Evolutionary conservation across 2,329 filamentous ascomycete species (phyloP), one percentile per base, ranked within the genome.

Genomic region (Fusarium papillatum): DNA sequence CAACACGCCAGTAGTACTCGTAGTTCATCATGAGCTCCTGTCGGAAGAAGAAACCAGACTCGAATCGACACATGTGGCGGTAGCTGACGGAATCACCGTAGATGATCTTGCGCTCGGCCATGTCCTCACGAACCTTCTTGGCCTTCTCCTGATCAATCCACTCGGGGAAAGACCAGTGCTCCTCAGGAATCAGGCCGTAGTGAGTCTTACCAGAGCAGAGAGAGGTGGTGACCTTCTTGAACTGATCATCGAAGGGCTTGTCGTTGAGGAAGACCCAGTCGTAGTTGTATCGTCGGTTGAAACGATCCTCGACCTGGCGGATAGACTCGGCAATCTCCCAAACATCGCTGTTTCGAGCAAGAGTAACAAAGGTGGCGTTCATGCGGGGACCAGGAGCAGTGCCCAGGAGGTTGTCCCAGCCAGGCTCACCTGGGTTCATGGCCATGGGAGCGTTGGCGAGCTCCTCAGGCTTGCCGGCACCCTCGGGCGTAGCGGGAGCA

Each of bases 181-280:
- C 95, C 81, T 91, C 89, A 50, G 95, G 92, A 74, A 99, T 98
- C 83, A 93, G 88, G 83, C 96, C 97, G 83, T 98, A 99, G 83
- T 94, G 91, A 57, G 97, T 96, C 79, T 92, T 98, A 69, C 97
- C 97, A 16, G 96, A 98, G n/a, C 97, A 94, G 43, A 99, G 90
- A 2, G 95, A 93, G 7, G 90, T 90, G 6, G 97, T 99, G 76
- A 98, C 90, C 85, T 95, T 96, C 85, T 96, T 98, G 90, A 99
- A 99, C 13, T 92, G 93, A 5, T 95, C 94, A 82, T 98, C 94
- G 81, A 99, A 99, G 1, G 95, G 95, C 84, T 96, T 92, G 83
- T 99, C 97, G 86, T 99, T 99, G 73, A 99, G 88, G 87, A 99
- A 99, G 65, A 99, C 96, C 97, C 97, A 99, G 83, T 98, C 96